phyloP scores from a whole-genome alignment of 805 yeast species.

The Teunomyces cretensis region DNA sequence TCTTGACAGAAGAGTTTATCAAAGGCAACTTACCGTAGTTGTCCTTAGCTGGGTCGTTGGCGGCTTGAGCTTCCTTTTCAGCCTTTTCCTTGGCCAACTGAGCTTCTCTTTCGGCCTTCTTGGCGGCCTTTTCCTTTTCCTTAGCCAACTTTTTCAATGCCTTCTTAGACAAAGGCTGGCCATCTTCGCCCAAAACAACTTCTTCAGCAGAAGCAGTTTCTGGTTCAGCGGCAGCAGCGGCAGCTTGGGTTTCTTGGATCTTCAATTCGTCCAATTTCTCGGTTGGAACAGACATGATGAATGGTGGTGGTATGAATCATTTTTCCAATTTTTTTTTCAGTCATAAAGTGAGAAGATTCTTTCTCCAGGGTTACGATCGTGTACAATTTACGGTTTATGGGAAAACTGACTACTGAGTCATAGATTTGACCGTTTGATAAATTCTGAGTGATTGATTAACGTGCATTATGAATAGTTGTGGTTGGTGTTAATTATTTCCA shows the following conservation, averaged over 20 bases:
- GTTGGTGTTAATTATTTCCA: too few relatives aligned
- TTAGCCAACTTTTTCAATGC: constrained; percentile 94
- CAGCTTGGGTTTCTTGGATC: constrained; percentile 13
- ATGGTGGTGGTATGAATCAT: neutral
- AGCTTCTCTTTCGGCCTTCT: constrained; percentile 91
- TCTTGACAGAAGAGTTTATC: constrained; percentile 70
- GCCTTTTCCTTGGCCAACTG: constrained; percentile 85
- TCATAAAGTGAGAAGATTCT: neutral
- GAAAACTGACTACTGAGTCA: too few relatives aligned
- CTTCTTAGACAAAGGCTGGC: constrained; percentile 87
- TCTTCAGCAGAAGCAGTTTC: constrained; percentile 19
- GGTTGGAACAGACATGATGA: constrained; percentile 23
- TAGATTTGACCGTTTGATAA: too few relatives aligned
- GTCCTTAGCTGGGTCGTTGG: constrained; percentile 81
- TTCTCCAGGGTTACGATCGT: neutral
- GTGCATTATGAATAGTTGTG: neutral
- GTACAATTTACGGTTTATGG: neutral
- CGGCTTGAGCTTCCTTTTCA: constrained; percentile 65
- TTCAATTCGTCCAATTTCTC: constrained; percentile 26
- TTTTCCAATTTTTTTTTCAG: constrained; percentile 2
- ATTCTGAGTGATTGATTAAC: neutral
- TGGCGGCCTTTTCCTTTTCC: constrained; percentile 86
- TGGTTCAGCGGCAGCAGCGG: constrained; percentile 8
- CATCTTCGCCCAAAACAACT: constrained; percentile 61
- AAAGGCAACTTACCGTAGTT: constrained; percentile 89